A percentile compares a stretch with the other conserved stretches of the same genome.
Evolutionary conservation across 1,139 yeast species (phyloP).

Genomic region (Trichomonascaceae sp.): DNA sequence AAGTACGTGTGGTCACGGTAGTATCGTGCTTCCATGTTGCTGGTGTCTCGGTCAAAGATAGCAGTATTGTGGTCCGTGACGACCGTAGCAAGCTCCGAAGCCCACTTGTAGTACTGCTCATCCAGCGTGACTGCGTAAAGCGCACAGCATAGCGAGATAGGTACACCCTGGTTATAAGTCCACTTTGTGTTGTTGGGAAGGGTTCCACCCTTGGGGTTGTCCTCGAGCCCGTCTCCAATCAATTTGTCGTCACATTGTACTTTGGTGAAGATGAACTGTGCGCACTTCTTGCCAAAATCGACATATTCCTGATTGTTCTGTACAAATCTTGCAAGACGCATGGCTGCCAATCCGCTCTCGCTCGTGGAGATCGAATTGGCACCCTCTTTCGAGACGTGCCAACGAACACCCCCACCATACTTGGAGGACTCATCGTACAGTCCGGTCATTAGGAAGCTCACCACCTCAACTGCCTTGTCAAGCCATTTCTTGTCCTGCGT

Average conservation of each 20-base stretch:
- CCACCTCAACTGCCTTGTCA: conserved; percentile 46
- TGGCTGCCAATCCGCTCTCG: conserved; percentile 55
- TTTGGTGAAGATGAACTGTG: conserved; percentile 39
- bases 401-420: conserved; percentile 43
- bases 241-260: conserved; percentile 46
- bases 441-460: conserved; percentile 54
- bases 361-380: conserved; percentile 58
- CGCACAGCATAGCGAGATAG: conserved; percentile 42
- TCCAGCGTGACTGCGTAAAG: conserved; percentile 43
- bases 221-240: conserved; percentile 45
- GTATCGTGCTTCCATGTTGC: conserved; percentile 38
- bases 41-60: conserved; percentile 54
- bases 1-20: conserved; percentile 58
- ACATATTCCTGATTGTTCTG: conserved; percentile 33
- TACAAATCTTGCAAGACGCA: conserved; percentile 43
- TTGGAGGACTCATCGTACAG: conserved; percentile 33
- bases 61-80: conserved; percentile 43
- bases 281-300: conserved; percentile 41
- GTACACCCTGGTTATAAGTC: conserved; percentile 62
- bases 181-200: conserved; percentile 39
- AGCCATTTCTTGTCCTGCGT: conserved; percentile 42
- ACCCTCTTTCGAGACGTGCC: conserved; percentile 53
- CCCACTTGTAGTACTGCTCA: conserved; percentile 41
- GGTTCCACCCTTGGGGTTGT: conserved; percentile 30
- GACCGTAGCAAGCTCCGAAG: conserved; percentile 48